phyloP scores from a whole-genome alignment of 768 basidiomycete genomes.

The Lentinula detonsa region DNA sequence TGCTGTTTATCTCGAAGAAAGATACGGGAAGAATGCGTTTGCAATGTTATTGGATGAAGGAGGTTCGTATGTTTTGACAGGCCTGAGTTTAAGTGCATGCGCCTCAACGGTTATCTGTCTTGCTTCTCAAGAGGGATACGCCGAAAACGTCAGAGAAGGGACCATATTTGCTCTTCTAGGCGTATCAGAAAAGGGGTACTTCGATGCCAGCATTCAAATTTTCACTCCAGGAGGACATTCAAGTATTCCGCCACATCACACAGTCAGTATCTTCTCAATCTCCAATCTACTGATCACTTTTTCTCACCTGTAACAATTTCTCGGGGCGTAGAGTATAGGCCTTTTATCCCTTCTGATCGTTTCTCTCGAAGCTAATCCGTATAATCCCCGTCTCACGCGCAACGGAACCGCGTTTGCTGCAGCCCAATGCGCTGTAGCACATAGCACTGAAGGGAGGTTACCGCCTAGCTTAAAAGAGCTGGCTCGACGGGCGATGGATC shows the following conservation, averaged over 20 bases:
- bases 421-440: conserved; percentile 19
- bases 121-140: conserved; percentile 9
- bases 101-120: neutral
- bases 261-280: conserved; percentile 23
- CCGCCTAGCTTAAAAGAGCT: neutral
- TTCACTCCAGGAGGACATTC: conserved; percentile 57
- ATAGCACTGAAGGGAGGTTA: conserved; percentile 15
- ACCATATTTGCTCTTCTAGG: conserved; percentile 34
- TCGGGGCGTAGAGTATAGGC: conserved; percentile 39
- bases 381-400: conserved; percentile 26
- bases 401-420: conserved; percentile 33
- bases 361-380: conserved; percentile 39
- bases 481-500: conserved; percentile 22
- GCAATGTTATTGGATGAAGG: conserved; percentile 68
- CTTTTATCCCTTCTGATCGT: conserved; percentile 48
- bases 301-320: neutral
- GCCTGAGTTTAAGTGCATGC: neutral
- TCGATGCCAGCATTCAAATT: conserved; percentile 40
- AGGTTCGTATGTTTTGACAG: neutral
- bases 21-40: conserved; percentile 51
- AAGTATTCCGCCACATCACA: conserved; percentile 58
- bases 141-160: conserved; percentile 19
- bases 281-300: neutral
- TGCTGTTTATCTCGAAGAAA: conserved; percentile 28
- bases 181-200: conserved; percentile 47